Percentiles rank a stretch among this genome's conserved stretches.
phyloP scores from a whole-genome alignment of 2,329 filamentous ascomycete species.

The Sporothrix dimorphospora region DNA sequence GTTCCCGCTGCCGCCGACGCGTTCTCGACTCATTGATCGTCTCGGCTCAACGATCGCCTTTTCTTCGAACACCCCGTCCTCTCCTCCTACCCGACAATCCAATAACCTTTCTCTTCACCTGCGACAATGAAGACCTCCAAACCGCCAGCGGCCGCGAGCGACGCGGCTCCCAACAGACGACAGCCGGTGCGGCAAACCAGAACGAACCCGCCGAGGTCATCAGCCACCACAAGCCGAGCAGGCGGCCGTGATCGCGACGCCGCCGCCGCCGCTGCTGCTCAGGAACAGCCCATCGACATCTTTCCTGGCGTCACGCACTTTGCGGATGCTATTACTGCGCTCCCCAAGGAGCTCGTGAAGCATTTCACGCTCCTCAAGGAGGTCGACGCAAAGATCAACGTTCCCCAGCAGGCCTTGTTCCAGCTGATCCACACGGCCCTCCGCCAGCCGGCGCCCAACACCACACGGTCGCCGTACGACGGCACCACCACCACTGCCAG shows the following conservation, averaged over 20 bases:
- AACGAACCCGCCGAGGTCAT: slow-evolving; percentile 63
- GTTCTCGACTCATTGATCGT: background rate
- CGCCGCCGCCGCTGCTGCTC: slow-evolving; percentile 48
- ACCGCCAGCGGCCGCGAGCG: slow-evolving; percentile 45
- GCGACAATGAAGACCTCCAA: slow-evolving; percentile 60
- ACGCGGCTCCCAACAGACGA: slow-evolving; percentile 48
- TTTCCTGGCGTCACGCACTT: slow-evolving; percentile 74
- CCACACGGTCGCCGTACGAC: slow-evolving; percentile 49
- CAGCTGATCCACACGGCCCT: slow-evolving; percentile 70
- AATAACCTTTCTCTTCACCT: background rate
- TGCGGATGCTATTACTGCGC: slow-evolving; percentile 85
- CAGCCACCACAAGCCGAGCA: slow-evolving; percentile 49
- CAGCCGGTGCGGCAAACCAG: slow-evolving; percentile 37
- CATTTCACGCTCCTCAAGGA: slow-evolving; percentile 97
- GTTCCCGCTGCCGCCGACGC: background rate
- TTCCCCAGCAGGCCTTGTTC: slow-evolving; percentile 80
- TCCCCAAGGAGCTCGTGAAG: slow-evolving; percentile 92
- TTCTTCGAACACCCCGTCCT: background rate
- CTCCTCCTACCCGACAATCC: background rate
- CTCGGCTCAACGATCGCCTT: background rate
- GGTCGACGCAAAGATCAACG: slow-evolving; percentile 95
- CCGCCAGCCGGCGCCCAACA: slow-evolving; percentile 53
- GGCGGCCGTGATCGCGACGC: slow-evolving; percentile 43
- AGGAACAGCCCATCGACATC: slow-evolving; percentile 66
- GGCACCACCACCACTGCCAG: slow-evolving; percentile 40